Evolutionary conservation across 164 flowering plant species (phyloP).

Genomic region (Umbellularia californica): DNA sequence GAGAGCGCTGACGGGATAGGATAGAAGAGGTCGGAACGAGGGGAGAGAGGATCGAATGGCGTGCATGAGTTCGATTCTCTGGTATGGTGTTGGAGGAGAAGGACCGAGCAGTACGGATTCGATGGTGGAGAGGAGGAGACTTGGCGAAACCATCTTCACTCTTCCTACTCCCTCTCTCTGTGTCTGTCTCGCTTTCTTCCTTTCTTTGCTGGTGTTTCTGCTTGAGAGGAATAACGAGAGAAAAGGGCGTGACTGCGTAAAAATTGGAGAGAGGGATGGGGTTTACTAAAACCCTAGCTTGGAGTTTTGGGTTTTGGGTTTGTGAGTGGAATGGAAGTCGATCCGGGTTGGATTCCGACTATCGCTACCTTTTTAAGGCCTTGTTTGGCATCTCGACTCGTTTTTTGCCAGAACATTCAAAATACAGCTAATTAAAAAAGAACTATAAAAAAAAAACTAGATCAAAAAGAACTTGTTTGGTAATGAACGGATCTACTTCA

Average conservation of each 20-base stretch:
- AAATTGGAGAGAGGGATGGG: not conserved
- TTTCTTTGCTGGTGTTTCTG: not conserved
- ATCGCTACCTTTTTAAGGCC: too few relatives aligned
- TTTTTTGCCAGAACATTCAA: too few relatives aligned
- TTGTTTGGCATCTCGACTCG: too few relatives aligned
- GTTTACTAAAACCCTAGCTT: not conserved
- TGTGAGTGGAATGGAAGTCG: too few relatives aligned
- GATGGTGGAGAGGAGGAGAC: slow-evolving; percentile 51
- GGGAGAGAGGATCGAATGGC: slow-evolving; percentile 61
- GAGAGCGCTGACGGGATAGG: slow-evolving; percentile 47
- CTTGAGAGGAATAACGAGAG: not conserved
- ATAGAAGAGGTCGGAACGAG: slow-evolving; percentile 59
- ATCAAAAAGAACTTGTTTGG: too few relatives aligned
- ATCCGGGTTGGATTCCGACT: too few relatives aligned
- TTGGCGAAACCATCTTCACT: slow-evolving; percentile 65
- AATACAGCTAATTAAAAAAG: too few relatives aligned
- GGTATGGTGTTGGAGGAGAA: slow-evolving; percentile 65
- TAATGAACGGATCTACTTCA: too few relatives aligned
- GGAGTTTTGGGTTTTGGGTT: too few relatives aligned
- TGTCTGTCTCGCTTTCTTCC: not conserved
- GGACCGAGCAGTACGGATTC: slow-evolving; percentile 60
- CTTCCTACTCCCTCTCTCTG: not conserved
- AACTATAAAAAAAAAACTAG: too few relatives aligned
- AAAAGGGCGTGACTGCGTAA: not conserved
- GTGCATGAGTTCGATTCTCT: slow-evolving; percentile 79